Conservation (phyloP, 257 asterid genomes). For the Nicotiana paniculata region DNA sequence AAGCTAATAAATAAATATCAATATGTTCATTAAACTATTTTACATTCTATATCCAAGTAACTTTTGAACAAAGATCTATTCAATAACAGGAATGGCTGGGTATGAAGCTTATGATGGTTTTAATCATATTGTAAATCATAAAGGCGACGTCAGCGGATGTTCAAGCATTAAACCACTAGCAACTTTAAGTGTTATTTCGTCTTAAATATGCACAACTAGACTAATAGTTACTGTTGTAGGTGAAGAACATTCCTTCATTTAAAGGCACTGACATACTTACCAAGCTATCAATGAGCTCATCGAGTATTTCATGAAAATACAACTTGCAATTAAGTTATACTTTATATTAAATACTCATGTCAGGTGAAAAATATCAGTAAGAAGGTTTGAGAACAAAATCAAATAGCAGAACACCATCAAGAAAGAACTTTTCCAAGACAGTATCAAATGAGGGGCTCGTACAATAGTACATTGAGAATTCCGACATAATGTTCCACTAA, state of each 20-base stretch:
- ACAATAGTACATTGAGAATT: neutral
- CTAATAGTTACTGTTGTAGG: conserved; percentile 6
- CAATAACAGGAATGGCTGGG: too few relatives aligned
- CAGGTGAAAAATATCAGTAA: neutral
- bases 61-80: too few relatives aligned
- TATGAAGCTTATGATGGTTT: too few relatives aligned
- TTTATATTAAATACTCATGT: neutral
- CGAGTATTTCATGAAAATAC: conserved; percentile 78
- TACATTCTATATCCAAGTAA: too few relatives aligned
- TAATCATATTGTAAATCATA: neutral
- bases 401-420: neutral
- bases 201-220: conserved; percentile 50
- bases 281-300: conserved; percentile 61
- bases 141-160: conserved; percentile 71
- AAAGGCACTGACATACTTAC: conserved; percentile 31
- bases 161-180: conserved; percentile 95
- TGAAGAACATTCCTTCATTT: conserved; percentile 3
- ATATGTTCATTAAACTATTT: too few relatives aligned
- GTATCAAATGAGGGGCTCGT: neutral
- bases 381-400: neutral
- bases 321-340: conserved; percentile 35
- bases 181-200: conserved; percentile 57
- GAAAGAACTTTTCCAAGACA: neutral
- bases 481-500: neutral
- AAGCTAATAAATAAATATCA: too few relatives aligned